Evolutionary conservation across 495 filamentous ascomycete genomes (phyloP).

Genomic region (Margaritispora aquatica): DNA sequence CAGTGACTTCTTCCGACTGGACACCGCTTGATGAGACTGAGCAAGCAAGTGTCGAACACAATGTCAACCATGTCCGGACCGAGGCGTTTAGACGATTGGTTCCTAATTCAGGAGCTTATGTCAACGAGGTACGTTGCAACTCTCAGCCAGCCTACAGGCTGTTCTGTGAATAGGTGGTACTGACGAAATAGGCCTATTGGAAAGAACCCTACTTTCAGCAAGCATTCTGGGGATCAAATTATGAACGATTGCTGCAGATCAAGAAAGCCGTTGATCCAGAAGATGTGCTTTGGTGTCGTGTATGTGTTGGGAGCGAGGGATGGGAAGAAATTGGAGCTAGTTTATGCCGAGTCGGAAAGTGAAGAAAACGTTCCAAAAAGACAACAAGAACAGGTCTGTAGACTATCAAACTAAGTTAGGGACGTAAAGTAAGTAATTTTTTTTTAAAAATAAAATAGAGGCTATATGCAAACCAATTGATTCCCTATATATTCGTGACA

Average conservation of each 20-base stretch:
- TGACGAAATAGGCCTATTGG: constrained; percentile 33
- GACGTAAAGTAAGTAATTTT: no score
- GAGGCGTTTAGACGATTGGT: constrained; percentile 11
- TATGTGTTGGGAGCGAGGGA: constrained; percentile 55
- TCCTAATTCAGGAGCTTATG: constrained; percentile 13
- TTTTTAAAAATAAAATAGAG: no score
- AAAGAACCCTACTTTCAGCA: constrained; percentile 41
- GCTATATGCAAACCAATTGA: no score
- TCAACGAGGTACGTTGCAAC: constrained; percentile 30
- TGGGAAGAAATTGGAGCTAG: constrained; percentile 39
- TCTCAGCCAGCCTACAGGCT: not conserved
- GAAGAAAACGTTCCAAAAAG: no score
- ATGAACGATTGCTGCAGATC: constrained; percentile 37
- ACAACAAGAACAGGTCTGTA: no score
- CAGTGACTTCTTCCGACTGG: constrained; percentile 5
- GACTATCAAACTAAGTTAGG: no score
- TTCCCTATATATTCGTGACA: no score
- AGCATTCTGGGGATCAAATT: constrained; percentile 46
- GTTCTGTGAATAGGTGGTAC: not conserved
- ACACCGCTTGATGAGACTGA: not conserved
- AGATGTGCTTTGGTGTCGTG: constrained; percentile 51
- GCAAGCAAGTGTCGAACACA: not conserved
- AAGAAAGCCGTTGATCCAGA: constrained; percentile 52
- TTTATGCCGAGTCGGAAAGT: constrained; percentile 25
- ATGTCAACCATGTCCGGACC: constrained; percentile 3